phyloP scores from a whole-genome alignment of 768 basidiomycete genomes.

The Dioszegia crocea region DNA sequence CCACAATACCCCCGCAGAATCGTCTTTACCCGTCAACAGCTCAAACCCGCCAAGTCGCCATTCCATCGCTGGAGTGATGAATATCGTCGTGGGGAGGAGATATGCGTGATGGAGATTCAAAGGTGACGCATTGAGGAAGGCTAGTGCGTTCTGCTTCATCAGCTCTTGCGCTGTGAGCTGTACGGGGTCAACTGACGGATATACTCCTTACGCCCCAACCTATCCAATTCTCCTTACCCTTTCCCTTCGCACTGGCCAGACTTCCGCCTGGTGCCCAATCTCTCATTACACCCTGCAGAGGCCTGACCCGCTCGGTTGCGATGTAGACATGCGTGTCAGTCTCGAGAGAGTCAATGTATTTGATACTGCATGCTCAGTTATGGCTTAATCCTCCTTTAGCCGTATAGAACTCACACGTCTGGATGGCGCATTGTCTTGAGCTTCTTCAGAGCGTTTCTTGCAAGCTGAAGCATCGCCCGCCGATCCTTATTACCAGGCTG shows the following conservation, averaged over 20 bases:
- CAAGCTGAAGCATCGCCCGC: slow-evolving; percentile 65
- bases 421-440: slow-evolving; percentile 89
- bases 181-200: slow-evolving; percentile 59
- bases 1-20: slow-evolving; percentile 69
- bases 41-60: slow-evolving; percentile 98
- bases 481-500: slow-evolving; percentile 53
- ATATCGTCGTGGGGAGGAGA: slow-evolving; percentile 58
- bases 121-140: slow-evolving; percentile 84
- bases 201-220: slow-evolving; percentile 90
- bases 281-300: slow-evolving; percentile 62
- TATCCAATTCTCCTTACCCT: slow-evolving; percentile 78
- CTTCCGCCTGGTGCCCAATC: slow-evolving; percentile 55
- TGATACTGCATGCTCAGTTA: slow-evolving; percentile 54
- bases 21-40: slow-evolving; percentile 74
- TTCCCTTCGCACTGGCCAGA: slow-evolving; percentile 48
- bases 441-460: slow-evolving; percentile 84
- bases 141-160: slow-evolving; percentile 66
- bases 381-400: neutral
- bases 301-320: slow-evolving; percentile 88
- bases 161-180: neutral
- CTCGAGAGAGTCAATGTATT: slow-evolving; percentile 89
- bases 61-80: slow-evolving; percentile 88
- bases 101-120: slow-evolving; percentile 74
- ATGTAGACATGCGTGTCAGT: slow-evolving; percentile 82
- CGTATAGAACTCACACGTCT: slow-evolving; percentile 57